Base-by-base conservation (phyloP, 106 monocot genomes). In the Acorus calamus region DNA sequence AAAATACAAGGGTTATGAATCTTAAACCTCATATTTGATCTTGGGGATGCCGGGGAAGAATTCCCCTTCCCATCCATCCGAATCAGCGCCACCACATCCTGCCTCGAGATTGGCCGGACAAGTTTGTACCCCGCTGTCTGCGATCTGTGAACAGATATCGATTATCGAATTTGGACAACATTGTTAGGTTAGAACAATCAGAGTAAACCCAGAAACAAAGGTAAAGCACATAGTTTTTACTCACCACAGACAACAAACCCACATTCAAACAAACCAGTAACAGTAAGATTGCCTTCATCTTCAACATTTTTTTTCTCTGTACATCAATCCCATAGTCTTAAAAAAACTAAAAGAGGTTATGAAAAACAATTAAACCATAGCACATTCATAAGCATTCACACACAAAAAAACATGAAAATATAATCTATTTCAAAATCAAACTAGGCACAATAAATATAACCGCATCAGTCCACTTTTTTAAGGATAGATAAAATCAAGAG, bases 71-170 rank as follows among this genome's bases (percentile, higher is more conserved):
- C 51, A 51, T 9, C 2, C 51, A 51, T 9, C 9, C 2, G 51
- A 51, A 51, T 28, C 28, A 28, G 28, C 28, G 28, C 28, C 5
- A 51, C 9, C 51, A 51, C 51, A 51, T 51, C 7, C 9, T 9
- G 51, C 5, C 51, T 51, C 51, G 5, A 51, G 51, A 51, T 51
- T 9, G 9, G 51, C 51, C 51, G 5, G 51, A 9, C 51, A 51
- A 7, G 9, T 51, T 51, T 51, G 7, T 51, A 28, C 14, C 61
- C 60, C 7, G 81, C 74, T 44, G 73, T 71, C 87, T 84, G 61
- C n/a, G 64, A 72, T 28, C 28, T 28, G 28, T 28, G 28, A 28
- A 2, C 52, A 69, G 11, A 55, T 9, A 53, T 46, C 42, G 50
- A 46, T 4, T 7, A 47, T 63, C 14, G 4, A n/a, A 11, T 2